Conservation (phyloP, 139 green algal genomes). For the Haematococcus sp. region DNA sequence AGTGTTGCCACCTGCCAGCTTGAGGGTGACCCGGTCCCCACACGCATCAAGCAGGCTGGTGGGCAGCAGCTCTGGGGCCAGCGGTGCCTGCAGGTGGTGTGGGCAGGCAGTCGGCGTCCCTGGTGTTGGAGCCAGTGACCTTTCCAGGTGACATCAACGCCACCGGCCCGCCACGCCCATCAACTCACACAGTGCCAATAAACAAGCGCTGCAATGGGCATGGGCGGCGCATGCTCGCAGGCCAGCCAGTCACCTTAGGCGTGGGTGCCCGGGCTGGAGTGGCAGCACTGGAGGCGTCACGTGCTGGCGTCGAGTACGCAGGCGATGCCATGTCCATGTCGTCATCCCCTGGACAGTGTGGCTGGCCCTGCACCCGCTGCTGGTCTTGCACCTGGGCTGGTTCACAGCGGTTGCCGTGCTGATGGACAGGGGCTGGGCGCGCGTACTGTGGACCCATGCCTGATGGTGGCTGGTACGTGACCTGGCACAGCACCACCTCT, state of each 20-base stretch:
- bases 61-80: neutral
- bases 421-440: too few species aligned
- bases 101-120: neutral
- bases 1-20: conserved; percentile 15
- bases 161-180: too few species aligned
- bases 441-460: neutral
- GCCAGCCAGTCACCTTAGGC: too few species aligned
- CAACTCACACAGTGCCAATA: too few species aligned
- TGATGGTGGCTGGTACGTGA: neutral
- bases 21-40: conserved; percentile 34
- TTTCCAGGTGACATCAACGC: too few species aligned
- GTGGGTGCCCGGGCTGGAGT: neutral
- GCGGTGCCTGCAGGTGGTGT: neutral
- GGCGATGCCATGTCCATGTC: conserved; percentile 26
- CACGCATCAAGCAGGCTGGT: conserved; percentile 17
- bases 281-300: too few species aligned
- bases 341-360: conserved; percentile 14
- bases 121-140: too few species aligned
- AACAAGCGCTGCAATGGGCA: too few species aligned
- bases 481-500: conserved; percentile 17
- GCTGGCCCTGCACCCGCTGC: neutral
- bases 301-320: neutral
- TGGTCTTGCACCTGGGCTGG: too few species aligned
- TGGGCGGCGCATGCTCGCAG: too few species aligned
- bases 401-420: too few species aligned